Evolutionary conservation across 768 basidiomycete genomes (phyloP), one percentile per base, ranked within the genome.

Genomic region (Lactifluus volemus): DNA sequence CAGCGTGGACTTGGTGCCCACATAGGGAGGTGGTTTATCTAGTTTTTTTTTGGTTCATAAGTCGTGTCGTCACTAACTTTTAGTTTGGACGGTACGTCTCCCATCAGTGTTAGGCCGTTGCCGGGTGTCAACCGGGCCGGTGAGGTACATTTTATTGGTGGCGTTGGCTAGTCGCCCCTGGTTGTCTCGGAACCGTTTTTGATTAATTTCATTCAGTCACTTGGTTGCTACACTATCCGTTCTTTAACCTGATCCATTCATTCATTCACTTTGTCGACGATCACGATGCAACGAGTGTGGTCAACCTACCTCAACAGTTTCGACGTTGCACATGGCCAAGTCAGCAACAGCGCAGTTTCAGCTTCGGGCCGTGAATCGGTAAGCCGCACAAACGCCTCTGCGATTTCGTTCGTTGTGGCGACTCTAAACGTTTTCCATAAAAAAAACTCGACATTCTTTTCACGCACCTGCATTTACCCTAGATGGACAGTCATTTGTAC

Each of bases 251-350:
- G 30, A 15, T 34, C 29, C 17, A 7, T n/a, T 30, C 47, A 5
- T 48, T 44, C 42, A 17, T 52, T 11, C 10, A 21, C 8, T n/a
- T 47, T 53, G 38, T 49, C 25, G 19, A 19, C 41, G 11, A 34
- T 8, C 53, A 51, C 65, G 67, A 81, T 81, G 79, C 77, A 82
- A 65, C 75, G 79, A 30, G 72, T 80, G 55, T 82, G 81, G 80
- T 81, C 79, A 32, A 77, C 76, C 10, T 83, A 82, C 67, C 76
- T 81, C 17, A 76, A 76, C 67, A 58, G 65, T 36, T 58, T 59
- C 44, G 67, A 49, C 53, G 54, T 67, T 58, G 58, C 57, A 15
- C 41, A 32, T 11, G n/a, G 34, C 44, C 45, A 49, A 19, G 39
- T 6, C 5, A 60, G 63, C 53, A 49, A 51, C 4, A 53, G 54